Conservation (phyloP, 306 rosid genomes). For the Benincasa hispida region DNA sequence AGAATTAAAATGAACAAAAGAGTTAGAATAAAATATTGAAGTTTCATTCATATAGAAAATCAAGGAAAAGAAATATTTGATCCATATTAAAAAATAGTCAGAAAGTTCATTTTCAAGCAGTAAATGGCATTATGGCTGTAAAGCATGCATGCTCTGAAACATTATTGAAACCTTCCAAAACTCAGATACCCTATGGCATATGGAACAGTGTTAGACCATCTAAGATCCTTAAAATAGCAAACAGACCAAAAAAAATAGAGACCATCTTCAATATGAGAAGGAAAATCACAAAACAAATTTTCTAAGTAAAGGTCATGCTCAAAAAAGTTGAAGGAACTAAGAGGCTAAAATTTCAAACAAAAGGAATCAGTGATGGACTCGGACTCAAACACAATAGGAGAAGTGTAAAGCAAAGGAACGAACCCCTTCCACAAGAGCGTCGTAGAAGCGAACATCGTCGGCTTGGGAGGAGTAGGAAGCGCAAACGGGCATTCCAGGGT, state of each 20-base stretch:
- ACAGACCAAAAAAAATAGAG: neutral
- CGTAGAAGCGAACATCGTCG: constrained; percentile 35
- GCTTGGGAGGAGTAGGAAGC: constrained; percentile 14
- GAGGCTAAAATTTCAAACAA: neutral
- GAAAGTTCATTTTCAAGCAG: neutral
- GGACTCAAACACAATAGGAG: neutral
- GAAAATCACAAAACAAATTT: neutral
- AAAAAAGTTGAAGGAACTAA: neutral
- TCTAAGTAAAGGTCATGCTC: neutral
- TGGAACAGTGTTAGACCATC: neutral
- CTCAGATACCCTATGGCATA: neutral
- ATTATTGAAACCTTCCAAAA: neutral
- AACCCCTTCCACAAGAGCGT: constrained; percentile 28
- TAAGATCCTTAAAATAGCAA: neutral
- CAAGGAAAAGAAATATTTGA: neutral
- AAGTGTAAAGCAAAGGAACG: neutral
- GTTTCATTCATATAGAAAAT: neutral
- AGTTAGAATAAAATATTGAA: neutral
- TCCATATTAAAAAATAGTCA: neutral
- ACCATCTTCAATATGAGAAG: neutral
- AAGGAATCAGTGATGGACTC: neutral
- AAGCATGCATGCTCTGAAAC: neutral
- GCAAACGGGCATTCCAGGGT: constrained; percentile 16
- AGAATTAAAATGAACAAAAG: neutral
- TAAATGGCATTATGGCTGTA: neutral